A percentile compares a stretch with the other conserved stretches of the same genome.
These are phyloP conservation scores for Coemansia sp. DNA, from an alignment of 192 early-diverging fungal species.

Conservation along the genomic window DNA sequence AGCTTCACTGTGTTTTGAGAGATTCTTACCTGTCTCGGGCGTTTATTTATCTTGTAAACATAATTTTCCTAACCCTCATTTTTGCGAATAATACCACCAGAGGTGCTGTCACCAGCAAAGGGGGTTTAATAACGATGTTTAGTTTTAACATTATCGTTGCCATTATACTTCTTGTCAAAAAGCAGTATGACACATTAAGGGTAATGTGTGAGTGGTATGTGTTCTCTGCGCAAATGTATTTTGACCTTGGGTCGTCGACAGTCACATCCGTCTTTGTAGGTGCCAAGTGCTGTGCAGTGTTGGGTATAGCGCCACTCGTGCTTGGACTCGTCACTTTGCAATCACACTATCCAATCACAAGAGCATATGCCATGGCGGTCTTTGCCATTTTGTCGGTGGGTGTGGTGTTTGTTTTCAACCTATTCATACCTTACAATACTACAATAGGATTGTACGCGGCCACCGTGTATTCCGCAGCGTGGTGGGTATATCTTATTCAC, in stretches of 20 bases:
- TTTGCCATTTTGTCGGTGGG: not conserved
- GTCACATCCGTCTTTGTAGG: not conserved
- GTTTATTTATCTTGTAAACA: not conserved
- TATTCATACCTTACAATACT: not conserved
- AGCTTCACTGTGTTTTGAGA: not conserved
- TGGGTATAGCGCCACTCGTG: not conserved
- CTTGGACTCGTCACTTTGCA: slow-evolving; percentile 5
- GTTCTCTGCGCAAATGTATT: not conserved
- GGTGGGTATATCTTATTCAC: not conserved
- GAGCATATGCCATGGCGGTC: not conserved
- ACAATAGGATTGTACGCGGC: not conserved
- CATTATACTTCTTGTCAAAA: not conserved
- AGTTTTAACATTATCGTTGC: not conserved
- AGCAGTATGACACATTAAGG: not conserved
- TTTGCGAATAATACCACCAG: no score
- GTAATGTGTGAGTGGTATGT: not conserved
- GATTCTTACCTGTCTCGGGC: not conserved
- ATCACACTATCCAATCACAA: not conserved
- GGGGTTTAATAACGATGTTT: not conserved
- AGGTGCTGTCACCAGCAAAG: not conserved
- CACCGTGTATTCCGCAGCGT: not conserved
- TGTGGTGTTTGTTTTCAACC: not conserved
- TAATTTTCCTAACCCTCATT: not conserved
- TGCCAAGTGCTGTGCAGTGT: not conserved
- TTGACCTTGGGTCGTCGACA: not conserved